Evolutionary conservation across 306 rosid genomes (phyloP).

Genomic region (Acmispon strigosus): DNA sequence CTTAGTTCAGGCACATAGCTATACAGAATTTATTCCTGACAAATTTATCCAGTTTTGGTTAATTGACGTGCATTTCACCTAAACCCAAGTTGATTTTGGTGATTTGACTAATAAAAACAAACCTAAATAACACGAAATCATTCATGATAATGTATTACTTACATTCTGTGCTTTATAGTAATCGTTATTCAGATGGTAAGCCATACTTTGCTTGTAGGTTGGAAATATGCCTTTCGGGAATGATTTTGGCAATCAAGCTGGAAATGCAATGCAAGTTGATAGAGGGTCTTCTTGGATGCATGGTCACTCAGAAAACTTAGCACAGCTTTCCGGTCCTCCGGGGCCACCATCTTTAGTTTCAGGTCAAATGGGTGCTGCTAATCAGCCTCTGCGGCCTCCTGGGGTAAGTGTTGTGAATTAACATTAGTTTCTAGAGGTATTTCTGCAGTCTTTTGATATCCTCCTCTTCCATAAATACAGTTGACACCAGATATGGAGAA

Average conservation of each 20-base stretch:
- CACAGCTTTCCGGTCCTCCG: slow-evolving; percentile 51
- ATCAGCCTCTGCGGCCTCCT: slow-evolving; percentile 50
- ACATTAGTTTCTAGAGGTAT: neutral
- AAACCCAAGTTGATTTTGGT: neutral
- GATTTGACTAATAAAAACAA: neutral
- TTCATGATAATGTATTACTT: neutral
- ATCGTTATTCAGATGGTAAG: slow-evolving; percentile 6
- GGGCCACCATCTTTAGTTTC: slow-evolving; percentile 46
- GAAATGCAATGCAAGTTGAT: slow-evolving; percentile 64
- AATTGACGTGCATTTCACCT: neutral
- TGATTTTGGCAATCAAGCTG: slow-evolving; percentile 63
- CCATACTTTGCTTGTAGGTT: slow-evolving; percentile 31
- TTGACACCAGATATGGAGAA: slow-evolving; percentile 91
- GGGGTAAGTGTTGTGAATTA: slow-evolving; percentile 32
- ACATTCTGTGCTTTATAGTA: neutral
- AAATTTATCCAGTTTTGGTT: neutral
- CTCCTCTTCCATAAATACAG: slow-evolving; percentile 37
- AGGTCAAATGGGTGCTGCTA: slow-evolving; percentile 54
- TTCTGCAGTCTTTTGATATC: slow-evolving; percentile 10
- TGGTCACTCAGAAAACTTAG: slow-evolving; percentile 46
- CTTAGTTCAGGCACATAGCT: neutral
- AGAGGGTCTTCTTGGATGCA: slow-evolving; percentile 75
- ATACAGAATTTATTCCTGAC: neutral
- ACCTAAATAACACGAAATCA: neutral
- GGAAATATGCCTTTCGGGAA: slow-evolving; percentile 61